These are phyloP conservation scores for Wickerhamiella alocasiicola DNA, from an alignment of 805 yeast species.

Conservation along the genomic window DNA sequence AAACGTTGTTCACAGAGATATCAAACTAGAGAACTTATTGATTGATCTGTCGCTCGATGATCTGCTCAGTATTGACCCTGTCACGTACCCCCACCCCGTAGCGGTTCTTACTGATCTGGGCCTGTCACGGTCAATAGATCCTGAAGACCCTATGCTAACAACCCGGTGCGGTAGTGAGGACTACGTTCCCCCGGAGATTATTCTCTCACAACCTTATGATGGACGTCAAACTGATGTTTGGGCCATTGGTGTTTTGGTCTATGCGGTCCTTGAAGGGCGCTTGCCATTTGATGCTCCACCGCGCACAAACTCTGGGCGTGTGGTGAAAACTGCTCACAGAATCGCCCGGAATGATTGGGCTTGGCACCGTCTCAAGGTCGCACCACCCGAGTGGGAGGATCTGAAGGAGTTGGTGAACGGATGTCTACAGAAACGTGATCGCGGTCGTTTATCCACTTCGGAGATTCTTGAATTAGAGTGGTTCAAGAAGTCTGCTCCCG, in stretches of 20 bases:
- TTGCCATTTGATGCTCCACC: slow-evolving; percentile 85
- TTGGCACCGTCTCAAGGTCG: slow-evolving; percentile 47
- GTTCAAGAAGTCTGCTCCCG: slow-evolving; percentile 22
- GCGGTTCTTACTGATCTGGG: slow-evolving; percentile 81
- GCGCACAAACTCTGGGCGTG: slow-evolving; percentile 29
- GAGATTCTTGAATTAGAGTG: slow-evolving; percentile 29
- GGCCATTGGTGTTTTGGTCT: slow-evolving; percentile 89
- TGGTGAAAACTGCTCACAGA: slow-evolving; percentile 57
- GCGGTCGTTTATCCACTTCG: slow-evolving; percentile 28
- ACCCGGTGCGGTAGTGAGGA: slow-evolving; percentile 96
- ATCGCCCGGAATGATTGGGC: slow-evolving; percentile 90
- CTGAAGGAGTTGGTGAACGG: slow-evolving; percentile 41
- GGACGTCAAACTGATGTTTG: slow-evolving; percentile 88
- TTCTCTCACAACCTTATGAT: slow-evolving; percentile 83
- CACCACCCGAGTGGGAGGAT: slow-evolving; percentile 32
- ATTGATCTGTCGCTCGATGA: slow-evolving; percentile 29
- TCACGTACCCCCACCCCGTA: slow-evolving; percentile 26
- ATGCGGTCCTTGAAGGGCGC: slow-evolving; percentile 70
- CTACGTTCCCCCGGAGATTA: slow-evolving; percentile 86
- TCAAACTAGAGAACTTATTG: slow-evolving; percentile 78
- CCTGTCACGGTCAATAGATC: slow-evolving; percentile 55
- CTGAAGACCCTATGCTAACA: slow-evolving; percentile 48
- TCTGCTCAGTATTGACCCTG: slow-evolving; percentile 21
- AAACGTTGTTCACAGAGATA: slow-evolving; percentile 75
- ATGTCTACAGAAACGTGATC: slow-evolving; percentile 38